Evolutionary conservation across 2,329 filamentous ascomycete genomes (phyloP).

Genomic region (Teratosphaeria viscida): DNA sequence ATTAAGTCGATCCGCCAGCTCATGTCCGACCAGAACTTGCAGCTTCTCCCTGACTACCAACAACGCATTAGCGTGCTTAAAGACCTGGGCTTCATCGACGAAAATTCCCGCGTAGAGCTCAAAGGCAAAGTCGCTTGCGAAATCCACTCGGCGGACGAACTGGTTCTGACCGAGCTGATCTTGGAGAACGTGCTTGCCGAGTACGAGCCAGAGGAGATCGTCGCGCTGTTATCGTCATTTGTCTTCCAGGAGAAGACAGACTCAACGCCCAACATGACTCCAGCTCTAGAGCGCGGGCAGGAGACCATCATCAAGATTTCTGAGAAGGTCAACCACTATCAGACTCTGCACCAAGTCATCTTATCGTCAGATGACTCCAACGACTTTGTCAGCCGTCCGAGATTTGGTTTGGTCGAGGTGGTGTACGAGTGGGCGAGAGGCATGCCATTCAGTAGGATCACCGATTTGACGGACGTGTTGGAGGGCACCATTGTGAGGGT

Average conservation of each 20-base stretch:
- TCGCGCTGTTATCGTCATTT: slow-evolving; percentile 83
- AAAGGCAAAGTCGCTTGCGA: slow-evolving; percentile 99
- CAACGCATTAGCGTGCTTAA: slow-evolving; percentile 86
- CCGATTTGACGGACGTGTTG: slow-evolving; percentile 86
- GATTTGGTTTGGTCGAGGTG: slow-evolving; percentile 92
- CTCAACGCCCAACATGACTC: slow-evolving; percentile 66
- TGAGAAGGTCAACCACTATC: slow-evolving; percentile 83
- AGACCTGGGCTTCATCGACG: slow-evolving; percentile 86
- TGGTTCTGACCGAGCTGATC: slow-evolving; percentile 90
- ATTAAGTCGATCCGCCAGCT: slow-evolving; percentile 77
- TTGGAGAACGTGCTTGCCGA: slow-evolving; percentile 93
- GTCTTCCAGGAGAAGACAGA: slow-evolving; percentile 98
- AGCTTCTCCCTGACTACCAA: slow-evolving; percentile 91
- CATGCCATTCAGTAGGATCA: slow-evolving; percentile 98
- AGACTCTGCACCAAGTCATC: slow-evolving; percentile 86
- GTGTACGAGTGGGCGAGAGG: slow-evolving; percentile 97
- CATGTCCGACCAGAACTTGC: slow-evolving; percentile 92
- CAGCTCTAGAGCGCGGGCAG: slow-evolving; percentile 69
- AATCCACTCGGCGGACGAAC: slow-evolving; percentile 91
- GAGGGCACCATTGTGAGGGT: slow-evolving; percentile 95
- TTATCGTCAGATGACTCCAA: slow-evolving; percentile 81
- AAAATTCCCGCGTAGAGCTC: slow-evolving; percentile 74
- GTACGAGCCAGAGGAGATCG: slow-evolving; percentile 93
- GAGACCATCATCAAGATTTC: slow-evolving; percentile 81
- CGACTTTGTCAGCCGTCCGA: slow-evolving; percentile 75